phyloP scores from a whole-genome alignment of 306 rosid genomes.

The Parietaria judaica region DNA sequence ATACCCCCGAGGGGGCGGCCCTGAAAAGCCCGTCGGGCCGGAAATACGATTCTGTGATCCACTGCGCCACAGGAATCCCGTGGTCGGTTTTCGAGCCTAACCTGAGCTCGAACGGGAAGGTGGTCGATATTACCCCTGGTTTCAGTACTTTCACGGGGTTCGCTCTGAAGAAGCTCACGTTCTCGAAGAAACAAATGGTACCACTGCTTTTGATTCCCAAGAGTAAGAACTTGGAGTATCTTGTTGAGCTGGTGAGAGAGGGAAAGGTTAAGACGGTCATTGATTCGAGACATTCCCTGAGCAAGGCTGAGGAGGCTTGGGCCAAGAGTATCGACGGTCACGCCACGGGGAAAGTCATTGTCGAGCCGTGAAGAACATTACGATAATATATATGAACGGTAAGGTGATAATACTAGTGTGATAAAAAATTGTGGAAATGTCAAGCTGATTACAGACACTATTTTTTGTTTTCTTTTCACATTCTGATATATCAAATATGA shows the following conservation, averaged over 20 bases:
- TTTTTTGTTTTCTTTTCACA: not conserved
- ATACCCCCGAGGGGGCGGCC: slow-evolving; percentile 59
- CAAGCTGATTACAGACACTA: not conserved
- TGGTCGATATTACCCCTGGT: slow-evolving; percentile 56
- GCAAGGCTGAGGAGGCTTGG: slow-evolving; percentile 62
- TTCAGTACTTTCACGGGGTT: slow-evolving; percentile 28
- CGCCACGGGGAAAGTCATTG: slow-evolving; percentile 79
- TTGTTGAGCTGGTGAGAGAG: slow-evolving; percentile 52
- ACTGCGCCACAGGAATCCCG: slow-evolving; percentile 51
- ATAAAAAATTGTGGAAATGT: not conserved
- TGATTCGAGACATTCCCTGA: slow-evolving; percentile 56
- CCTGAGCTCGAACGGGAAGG: slow-evolving; percentile 51
- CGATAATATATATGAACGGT: slow-evolving; percentile 9
- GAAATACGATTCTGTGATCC: slow-evolving; percentile 65
- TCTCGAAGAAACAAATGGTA: slow-evolving; percentile 59
- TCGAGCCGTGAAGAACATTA: slow-evolving; percentile 21
- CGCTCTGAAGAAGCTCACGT: slow-evolving; percentile 52
- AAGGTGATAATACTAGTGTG: not conserved
- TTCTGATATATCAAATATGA: not conserved
- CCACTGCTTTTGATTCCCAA: slow-evolving; percentile 51
- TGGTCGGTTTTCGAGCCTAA: slow-evolving; percentile 82
- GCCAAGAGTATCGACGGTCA: slow-evolving; percentile 67
- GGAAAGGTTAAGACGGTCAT: slow-evolving; percentile 62
- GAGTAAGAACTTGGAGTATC: slow-evolving; percentile 38
- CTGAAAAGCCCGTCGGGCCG: slow-evolving; percentile 58